Base-by-base conservation (phyloP, 2,329 filamentous ascomycete genomes). In the Blastomyces percursus region DNA sequence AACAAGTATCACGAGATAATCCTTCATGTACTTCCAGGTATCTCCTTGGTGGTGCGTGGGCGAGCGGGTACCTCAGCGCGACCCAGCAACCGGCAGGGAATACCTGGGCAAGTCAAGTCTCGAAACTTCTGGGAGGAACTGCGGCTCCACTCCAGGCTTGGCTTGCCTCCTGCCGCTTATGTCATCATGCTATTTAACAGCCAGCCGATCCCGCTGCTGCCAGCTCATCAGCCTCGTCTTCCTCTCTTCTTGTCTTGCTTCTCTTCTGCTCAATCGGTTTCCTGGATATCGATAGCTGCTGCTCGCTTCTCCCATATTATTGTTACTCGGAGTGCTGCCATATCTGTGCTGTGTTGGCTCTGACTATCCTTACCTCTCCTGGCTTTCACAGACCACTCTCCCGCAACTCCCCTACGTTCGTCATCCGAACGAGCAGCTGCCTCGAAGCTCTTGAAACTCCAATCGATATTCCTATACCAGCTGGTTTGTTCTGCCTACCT, bases 121-220 rank as follows among this genome's bases (percentile, higher is more conserved):
- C 61, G 63, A 64, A 64, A 58, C 61, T 64, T 64, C 63, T 58
- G 51, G 60, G 60, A 50, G 40, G 14, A 1, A 56, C 32, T 11
- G 38, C 24, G n/a, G 40, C 38, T 59, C 64, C 38, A 64, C 59
- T 40, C 6, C 7, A n/a, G 19, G 19, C 42, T 46, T 16, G 32
- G 32, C 32, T 30, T 9, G 30, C 50, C 46, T 46, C 58, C 61
- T 59, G 21, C 46, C 42, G 59, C 50, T 61, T 57, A 40, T 32
- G 56, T 44, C 56, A 58, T 58, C 56, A 16, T 19, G 19, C 52
- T 56, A 40, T 35, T 40, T 38, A 38, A 56, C 35, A 40, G 21
- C 52, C 30, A 38, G 19, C 32, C 30, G 19, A 38, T 21, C 16
- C 16, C 32, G 32, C 30, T 19, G 32, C 30, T 32, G 50, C 30